Evolutionary conservation across 306 rosid genomes (phyloP), one percentile per base, ranked within the genome.

Genomic region (Gastrolobium bilobum): DNA sequence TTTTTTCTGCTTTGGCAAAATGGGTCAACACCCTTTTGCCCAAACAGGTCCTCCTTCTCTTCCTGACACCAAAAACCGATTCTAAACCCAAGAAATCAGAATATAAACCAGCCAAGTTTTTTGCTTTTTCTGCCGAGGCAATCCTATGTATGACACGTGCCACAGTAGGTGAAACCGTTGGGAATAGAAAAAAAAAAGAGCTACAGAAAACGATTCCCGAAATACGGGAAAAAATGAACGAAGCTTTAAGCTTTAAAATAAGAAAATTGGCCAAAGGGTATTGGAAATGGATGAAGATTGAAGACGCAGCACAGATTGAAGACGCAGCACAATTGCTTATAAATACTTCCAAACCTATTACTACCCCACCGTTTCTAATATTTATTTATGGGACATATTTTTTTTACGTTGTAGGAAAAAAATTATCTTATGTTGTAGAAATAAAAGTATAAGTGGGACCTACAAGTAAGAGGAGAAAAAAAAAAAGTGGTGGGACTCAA

Each of bases 1-100:
- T 50, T 30, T 59, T 3, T 35, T 34, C 42, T 62, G 54, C 34
- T 57, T 10, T 7, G 38, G 7, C 64, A 47, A 59, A 75, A 56
- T 42, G 39, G 20, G 30, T 57, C 10, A 54, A 54, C 38, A 39
- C 78, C 75, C 75, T 67, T 63, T 71, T 58, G n/a, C 47, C 56
- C 10, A 65, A 48, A 64, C 58, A 3, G 30, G 5, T 35, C 2
- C 11, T 14, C 14, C 31, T 33, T 34, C 46, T 13, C 47, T 14
- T 14, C 5, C 29, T n/a, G 2, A 31, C 10, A n/a, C 9, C 11
- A 14, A 66, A 31, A 42, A 5, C 15, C 4, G 79, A 47, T 34
- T 8, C 15, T 4, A 11, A 26, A 39, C 1, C 4, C 6, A 39
- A 4, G 5, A 46, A 78, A 64, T 39, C n/a, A 47, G 15, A 37